Evolutionary conservation across 1,284 basidiomycete species (phyloP), one percentile per base, ranked within the genome.

Genomic region (Boletus mariae): DNA sequence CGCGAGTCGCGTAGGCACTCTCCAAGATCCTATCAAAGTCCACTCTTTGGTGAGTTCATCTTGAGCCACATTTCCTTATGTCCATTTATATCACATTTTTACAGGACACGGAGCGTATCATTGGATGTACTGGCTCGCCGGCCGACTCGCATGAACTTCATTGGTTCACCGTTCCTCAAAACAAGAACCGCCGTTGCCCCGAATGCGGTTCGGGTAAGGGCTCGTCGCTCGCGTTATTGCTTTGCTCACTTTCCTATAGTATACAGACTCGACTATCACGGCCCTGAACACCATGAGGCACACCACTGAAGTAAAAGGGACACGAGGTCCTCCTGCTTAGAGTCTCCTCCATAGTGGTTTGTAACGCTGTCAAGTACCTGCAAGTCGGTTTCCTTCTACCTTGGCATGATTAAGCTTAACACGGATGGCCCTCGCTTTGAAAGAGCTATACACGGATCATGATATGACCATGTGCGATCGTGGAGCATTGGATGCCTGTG

Each of bases 41-140:
- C 83, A 86, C 70, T 93, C 92, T 61, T 80, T 87, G 71, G 96
- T 97, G 64, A 71, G 92, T 82, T 49, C 47, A 1, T 5, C 34
- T 35, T 6, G 25, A 28, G 15, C 17, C 26, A 9, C 23, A 12
- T 28, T 26, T 43, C 10, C 8, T 43, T n/a, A 5, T 25, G 31
- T 7, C 17, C 5, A 32, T 42, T 15, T 23, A 48, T 55, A 11
- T 53, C 45, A n/a, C 10, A 4, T 48, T 47, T 41, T 43, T 2
- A 25, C 34, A 96, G 93, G 85, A 86, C 64, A 76, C 80, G 51
- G 82, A 85, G 60, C 91, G 94, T 61, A 80, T 91, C 57, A 77
- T 97, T 66, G 94, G 94, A 53, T 97, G 94, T 80, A 94, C 94
- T 47, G 94, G 93, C 55, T 84, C 80, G 66, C 94, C 94, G 26